Evolutionary conservation across 768 basidiomycete genomes (phyloP).

Genomic region (Kwoniella botswanensis): DNA sequence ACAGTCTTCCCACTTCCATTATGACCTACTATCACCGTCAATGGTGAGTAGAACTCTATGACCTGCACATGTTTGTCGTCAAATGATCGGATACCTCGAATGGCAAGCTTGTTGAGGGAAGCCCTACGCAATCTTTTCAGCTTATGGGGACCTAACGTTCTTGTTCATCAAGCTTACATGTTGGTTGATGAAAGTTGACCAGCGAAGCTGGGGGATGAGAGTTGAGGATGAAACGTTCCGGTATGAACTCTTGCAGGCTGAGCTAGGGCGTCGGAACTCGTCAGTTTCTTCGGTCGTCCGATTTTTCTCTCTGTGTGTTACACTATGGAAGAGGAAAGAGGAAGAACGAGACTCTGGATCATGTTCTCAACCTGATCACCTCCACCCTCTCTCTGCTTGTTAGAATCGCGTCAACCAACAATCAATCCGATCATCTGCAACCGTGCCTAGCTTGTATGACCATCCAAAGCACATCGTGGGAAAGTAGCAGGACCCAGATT

Average conservation of each 20-base stretch:
- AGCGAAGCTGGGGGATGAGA: background rate
- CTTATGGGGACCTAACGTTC: background rate
- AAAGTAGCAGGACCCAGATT: background rate
- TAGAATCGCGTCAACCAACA: conserved; percentile 21
- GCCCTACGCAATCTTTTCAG: conserved; percentile 62
- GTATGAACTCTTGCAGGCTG: no score
- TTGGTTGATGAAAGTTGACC: conserved; percentile 6
- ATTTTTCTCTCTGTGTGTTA: background rate
- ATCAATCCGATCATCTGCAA: background rate
- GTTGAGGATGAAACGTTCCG: no score
- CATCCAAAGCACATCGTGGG: no score
- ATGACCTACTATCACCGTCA: conserved; percentile 97
- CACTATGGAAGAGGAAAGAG: background rate
- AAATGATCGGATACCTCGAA: conserved; percentile 88
- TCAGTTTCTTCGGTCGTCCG: no score
- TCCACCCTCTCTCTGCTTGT: conserved; percentile 14
- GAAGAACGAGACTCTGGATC: background rate
- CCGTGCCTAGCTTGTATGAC: no score
- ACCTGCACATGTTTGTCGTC: conserved; percentile 92
- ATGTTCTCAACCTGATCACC: conserved; percentile 13
- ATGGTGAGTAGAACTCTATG: conserved; percentile 95
- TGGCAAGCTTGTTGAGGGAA: conserved; percentile 86
- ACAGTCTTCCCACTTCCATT: conserved; percentile 97
- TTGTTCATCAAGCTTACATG: background rate
- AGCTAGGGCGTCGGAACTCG: no score